phyloP scores from a whole-genome alignment of 129 eudicot species.

The Flaveria linearis region DNA sequence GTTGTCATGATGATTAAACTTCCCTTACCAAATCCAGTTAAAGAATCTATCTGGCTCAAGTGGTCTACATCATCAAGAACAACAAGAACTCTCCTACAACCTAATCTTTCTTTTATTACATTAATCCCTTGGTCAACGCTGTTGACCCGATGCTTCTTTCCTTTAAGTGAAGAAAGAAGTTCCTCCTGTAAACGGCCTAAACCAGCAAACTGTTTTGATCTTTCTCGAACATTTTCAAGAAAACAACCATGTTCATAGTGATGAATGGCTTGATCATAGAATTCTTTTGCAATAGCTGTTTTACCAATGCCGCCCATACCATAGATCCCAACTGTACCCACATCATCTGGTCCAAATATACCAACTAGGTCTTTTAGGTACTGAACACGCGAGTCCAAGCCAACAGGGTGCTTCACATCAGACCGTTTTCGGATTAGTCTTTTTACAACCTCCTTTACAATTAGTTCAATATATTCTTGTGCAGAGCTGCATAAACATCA shows the following conservation, averaged over 20 bases:
- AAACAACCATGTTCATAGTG: slow-evolving; percentile 28
- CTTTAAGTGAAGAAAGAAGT: slow-evolving; percentile 26
- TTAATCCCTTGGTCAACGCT: slow-evolving; percentile 26
- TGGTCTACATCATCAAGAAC: slow-evolving; percentile 35
- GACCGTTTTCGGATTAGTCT: slow-evolving; percentile 18
- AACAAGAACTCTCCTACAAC: slow-evolving; percentile 22
- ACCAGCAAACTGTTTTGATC: slow-evolving; percentile 15
- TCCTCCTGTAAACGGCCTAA: slow-evolving; percentile 20
- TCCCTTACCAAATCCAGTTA: slow-evolving; percentile 25
- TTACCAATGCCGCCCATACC: slow-evolving; percentile 38
- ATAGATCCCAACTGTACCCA: slow-evolving; percentile 21
- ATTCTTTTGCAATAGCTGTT: slow-evolving; percentile 28
- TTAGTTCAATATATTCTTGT: background rate
- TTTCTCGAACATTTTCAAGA: slow-evolving; percentile 27
- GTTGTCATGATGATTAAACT: slow-evolving; percentile 31
- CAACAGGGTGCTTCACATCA: slow-evolving; percentile 17
- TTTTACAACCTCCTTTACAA: slow-evolving; percentile 15
- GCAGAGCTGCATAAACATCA: slow-evolving; percentile 13
- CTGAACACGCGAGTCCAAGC: slow-evolving; percentile 16
- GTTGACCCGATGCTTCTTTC: slow-evolving; percentile 23
- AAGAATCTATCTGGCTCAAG: slow-evolving; percentile 13
- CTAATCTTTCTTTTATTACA: slow-evolving; percentile 15
- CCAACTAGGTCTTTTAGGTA: slow-evolving; percentile 21
- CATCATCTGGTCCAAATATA: slow-evolving; percentile 15
- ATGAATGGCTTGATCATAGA: slow-evolving; percentile 21